Percentiles rank a stretch among this genome's conserved stretches.
phyloP scores from a whole-genome alignment of 164 flowering plant genomes.

The Taxillus chinensis region DNA sequence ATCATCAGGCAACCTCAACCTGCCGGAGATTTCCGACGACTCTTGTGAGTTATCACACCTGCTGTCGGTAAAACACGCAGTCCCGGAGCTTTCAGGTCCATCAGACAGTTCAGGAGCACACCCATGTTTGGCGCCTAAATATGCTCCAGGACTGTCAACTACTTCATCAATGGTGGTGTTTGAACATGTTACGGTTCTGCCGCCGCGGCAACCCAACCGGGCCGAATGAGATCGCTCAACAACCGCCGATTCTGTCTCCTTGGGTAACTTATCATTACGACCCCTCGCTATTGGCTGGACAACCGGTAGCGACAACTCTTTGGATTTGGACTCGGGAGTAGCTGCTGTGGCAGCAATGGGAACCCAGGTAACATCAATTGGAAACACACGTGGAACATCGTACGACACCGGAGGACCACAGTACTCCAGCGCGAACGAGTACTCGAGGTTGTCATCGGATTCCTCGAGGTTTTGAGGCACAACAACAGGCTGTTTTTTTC shows the following conservation, averaged over 20 bases:
- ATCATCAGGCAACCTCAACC: conserved; percentile 15
- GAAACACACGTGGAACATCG: conserved; percentile 48
- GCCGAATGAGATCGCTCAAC: conserved; percentile 2
- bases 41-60: conserved; percentile 16
- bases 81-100: conserved; percentile 27
- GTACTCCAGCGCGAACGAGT: conserved; percentile 72
- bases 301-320: conserved; percentile 37
- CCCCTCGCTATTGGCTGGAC: conserved; percentile 47
- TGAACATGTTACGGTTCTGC: background rate
- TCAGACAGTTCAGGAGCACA: conserved; percentile 9
- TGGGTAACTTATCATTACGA: conserved; percentile 9
- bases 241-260: conserved; percentile 17
- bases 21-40: conserved; percentile 23
- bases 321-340: conserved; percentile 16
- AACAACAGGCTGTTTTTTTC: conserved; percentile 30
- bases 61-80: conserved; percentile 16
- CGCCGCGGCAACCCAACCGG: conserved; percentile 6
- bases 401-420: conserved; percentile 54
- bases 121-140: conserved; percentile 9
- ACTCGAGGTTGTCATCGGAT: conserved; percentile 28
- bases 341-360: conserved; percentile 40
- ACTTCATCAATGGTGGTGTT: background rate
- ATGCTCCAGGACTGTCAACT: conserved; percentile 12
- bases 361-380: conserved; percentile 45
- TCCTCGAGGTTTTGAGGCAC: conserved; percentile 19